phyloP scores from a whole-genome alignment of 305 asterid species.

The Andrographis paniculata region DNA sequence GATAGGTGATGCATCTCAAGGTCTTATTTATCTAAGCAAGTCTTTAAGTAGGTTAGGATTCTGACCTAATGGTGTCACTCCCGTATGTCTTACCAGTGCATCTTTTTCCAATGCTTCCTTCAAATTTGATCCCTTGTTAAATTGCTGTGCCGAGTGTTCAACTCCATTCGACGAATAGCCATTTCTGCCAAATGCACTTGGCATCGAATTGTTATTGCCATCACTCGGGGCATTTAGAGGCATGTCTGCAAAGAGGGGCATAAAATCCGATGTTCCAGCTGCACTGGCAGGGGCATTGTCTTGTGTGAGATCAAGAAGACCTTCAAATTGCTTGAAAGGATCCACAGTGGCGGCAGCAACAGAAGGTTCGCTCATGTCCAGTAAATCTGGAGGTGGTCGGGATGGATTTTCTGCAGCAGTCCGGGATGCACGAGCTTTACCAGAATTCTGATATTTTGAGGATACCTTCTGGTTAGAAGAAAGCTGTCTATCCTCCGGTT shows the following conservation, averaged over 20 bases:
- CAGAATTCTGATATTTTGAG: slow-evolving; percentile 36
- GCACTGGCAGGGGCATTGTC: slow-evolving; percentile 30
- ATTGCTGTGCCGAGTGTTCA: slow-evolving; percentile 28
- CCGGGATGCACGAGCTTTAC: slow-evolving; percentile 26
- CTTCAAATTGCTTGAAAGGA: slow-evolving; percentile 83
- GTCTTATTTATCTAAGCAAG: slow-evolving; percentile 61
- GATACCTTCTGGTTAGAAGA: slow-evolving; percentile 37
- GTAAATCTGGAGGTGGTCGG: slow-evolving; percentile 73
- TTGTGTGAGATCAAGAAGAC: slow-evolving; percentile 63
- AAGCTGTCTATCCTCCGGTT: slow-evolving; percentile 46
- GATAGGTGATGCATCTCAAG: too few relatives aligned
- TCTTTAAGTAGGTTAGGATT: slow-evolving; percentile 83
- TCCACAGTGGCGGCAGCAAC: slow-evolving; percentile 33
- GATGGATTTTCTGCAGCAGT: slow-evolving; percentile 32
- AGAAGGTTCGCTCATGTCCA: slow-evolving; percentile 76
- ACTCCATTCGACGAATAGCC: too few relatives aligned
- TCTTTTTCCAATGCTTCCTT: slow-evolving; percentile 82
- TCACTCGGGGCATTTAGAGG: slow-evolving; percentile 32
- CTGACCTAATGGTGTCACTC: slow-evolving; percentile 77
- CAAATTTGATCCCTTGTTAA: slow-evolving; percentile 57
- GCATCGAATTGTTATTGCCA: slow-evolving; percentile 18
- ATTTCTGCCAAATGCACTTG: slow-evolving; percentile 28
- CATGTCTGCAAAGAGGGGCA: slow-evolving; percentile 55
- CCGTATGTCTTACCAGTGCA: slow-evolving; percentile 90
- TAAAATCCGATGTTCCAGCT: slow-evolving; percentile 43